Evolutionary conservation across 2,329 filamentous ascomycete genomes (phyloP).

Genomic region (Fusarium sp.): DNA sequence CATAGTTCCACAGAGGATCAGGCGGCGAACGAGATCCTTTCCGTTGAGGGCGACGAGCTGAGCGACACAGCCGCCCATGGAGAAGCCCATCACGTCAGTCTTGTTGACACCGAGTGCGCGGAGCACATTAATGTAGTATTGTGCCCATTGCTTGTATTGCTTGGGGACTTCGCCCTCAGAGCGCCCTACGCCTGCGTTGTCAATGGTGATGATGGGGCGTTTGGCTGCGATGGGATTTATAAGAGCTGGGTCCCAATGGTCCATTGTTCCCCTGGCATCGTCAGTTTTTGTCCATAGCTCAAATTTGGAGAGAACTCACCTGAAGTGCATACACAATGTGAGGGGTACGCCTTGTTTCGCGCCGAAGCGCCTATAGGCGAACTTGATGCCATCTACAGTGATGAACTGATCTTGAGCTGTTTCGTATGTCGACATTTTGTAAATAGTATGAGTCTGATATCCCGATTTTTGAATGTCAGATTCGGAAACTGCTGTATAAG

Average conservation of each 20-base stretch:
- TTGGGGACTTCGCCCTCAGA: constrained; percentile 55
- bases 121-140: constrained; percentile 50
- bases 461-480: not conserved
- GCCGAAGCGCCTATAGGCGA: constrained; percentile 49
- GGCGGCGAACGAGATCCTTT: constrained; percentile 50
- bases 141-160: constrained; percentile 46
- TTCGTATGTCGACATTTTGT: constrained; percentile 46
- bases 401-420: constrained; percentile 45
- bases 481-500: not conserved
- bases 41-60: constrained; percentile 57
- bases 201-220: constrained; percentile 58
- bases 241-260: constrained; percentile 56
- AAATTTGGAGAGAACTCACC: constrained; percentile 39
- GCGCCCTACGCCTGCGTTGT: constrained; percentile 60
- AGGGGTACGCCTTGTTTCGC: constrained; percentile 45
- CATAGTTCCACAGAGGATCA: constrained; percentile 58
- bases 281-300: not conserved
- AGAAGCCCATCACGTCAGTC: constrained; percentile 61
- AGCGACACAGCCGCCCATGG: constrained; percentile 59
- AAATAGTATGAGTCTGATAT: not conserved
- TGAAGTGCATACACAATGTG: constrained; percentile 47
- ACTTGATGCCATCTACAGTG: constrained; percentile 45
- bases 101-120: constrained; percentile 51
- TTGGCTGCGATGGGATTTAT: constrained; percentile 55
- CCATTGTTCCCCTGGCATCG: constrained; percentile 49